These are phyloP conservation scores for Chrysoporthe puriensis DNA, from an alignment of 2,329 filamentous ascomycete species.

Conservation along the genomic window DNA sequence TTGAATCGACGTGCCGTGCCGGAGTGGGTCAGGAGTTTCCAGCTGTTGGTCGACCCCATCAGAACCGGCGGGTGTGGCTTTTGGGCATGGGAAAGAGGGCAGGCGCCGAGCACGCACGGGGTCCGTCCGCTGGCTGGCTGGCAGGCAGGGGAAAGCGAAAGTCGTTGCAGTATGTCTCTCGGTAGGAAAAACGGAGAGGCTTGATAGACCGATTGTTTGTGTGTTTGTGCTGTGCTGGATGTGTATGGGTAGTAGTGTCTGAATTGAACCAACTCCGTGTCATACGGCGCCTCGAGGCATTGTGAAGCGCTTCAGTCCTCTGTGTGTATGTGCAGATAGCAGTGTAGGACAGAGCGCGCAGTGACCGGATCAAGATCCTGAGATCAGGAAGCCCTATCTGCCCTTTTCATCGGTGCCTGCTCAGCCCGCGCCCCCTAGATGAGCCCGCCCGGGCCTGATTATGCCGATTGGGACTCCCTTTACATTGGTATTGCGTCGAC, in stretches of 20 bases:
- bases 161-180: not conserved
- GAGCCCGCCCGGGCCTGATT: too few species aligned
- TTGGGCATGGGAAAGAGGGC: not conserved
- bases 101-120: not conserved
- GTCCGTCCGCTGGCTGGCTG: not conserved
- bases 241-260: constrained; percentile 16
- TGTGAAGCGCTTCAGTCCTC: too few species aligned
- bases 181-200: not conserved
- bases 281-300: not conserved
- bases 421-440: too few species aligned
- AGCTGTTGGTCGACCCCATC: not conserved
- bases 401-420: too few species aligned
- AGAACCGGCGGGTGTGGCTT: not conserved
- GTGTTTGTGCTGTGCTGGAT: constrained; percentile 7
- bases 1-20: not conserved
- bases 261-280: constrained; percentile 9
- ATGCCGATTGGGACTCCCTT: too few species aligned
- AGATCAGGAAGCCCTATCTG: too few species aligned
- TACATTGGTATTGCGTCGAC: too few species aligned
- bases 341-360: too few species aligned
- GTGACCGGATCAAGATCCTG: too few species aligned
- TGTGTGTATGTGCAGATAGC: too few species aligned
- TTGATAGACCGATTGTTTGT: constrained; percentile 14
- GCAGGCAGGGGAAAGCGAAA: not conserved
- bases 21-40: not conserved